phyloP scores from a whole-genome alignment of 1,139 yeast species.

The Kurtzmaniella quercitrusa region DNA sequence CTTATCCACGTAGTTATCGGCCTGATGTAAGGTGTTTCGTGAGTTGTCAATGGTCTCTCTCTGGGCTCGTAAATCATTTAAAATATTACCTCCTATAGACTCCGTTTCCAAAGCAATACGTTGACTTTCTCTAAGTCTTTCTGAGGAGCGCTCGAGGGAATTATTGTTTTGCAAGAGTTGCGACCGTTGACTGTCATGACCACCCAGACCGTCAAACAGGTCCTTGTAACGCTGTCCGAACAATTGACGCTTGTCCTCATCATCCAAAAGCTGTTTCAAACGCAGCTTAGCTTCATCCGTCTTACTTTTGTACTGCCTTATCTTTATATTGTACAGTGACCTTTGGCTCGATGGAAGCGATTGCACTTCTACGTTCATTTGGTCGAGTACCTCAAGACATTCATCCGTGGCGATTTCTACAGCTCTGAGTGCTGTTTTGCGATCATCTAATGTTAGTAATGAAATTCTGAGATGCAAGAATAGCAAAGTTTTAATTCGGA shows the following conservation, averaged over 20 bases:
- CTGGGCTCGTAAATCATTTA: constrained; percentile 86
- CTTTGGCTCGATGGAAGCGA: constrained; percentile 71
- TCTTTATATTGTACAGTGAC: constrained; percentile 62
- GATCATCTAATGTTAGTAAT: constrained; percentile 32
- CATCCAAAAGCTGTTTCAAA: constrained; percentile 51
- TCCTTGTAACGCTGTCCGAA: constrained; percentile 55
- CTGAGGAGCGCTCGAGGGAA: constrained; percentile 76
- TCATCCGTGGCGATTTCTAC: constrained; percentile 73
- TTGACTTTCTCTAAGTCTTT: constrained; percentile 82
- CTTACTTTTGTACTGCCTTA: constrained; percentile 64
- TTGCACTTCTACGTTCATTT: constrained; percentile 77
- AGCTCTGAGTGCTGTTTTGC: constrained; percentile 51
- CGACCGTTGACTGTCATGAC: constrained; percentile 68
- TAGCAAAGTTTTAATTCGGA: not conserved
- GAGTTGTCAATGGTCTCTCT: constrained; percentile 87
- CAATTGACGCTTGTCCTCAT: constrained; percentile 61
- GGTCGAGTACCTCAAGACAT: constrained; percentile 74
- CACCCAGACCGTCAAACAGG: constrained; percentile 22
- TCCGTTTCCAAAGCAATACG: constrained; percentile 93
- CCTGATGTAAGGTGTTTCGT: constrained; percentile 79
- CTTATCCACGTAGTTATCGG: constrained; percentile 90
- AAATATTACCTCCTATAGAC: constrained; percentile 82
- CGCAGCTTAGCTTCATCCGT: constrained; percentile 54
- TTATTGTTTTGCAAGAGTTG: constrained; percentile 77
- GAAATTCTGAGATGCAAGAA: not conserved